Evolutionary conservation across 805 yeast species (phyloP), one percentile per base, ranked within the genome.

Genomic region (Metschnikowia amazonensis): DNA sequence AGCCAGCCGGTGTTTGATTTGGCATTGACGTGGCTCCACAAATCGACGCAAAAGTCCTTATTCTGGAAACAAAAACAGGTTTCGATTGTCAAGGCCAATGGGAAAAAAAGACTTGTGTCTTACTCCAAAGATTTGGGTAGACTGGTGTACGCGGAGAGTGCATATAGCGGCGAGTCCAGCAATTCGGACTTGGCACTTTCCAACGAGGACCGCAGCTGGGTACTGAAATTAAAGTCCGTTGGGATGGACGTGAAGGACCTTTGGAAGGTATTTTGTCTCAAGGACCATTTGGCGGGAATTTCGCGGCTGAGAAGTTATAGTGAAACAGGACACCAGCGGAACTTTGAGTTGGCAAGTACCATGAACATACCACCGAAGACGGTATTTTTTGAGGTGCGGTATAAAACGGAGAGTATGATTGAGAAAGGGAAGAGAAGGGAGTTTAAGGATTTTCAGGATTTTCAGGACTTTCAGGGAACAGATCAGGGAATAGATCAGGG

Each of bases 181-280:
- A 27, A 30, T 7, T 13, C 30, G 27, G 56, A 58, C 3, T 50
- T 61, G 5, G 64, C 72, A 0, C 53, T 85, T 21, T 81, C 88
- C 0, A 73, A 75, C 3, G 85, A 80, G 46, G 96, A 87, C 61
- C 72, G 76, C 45, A 73, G 74, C 27, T 85, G 96, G 89, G 68
- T 89, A n/a, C 78, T 78, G 30, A 80, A 83, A 50, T 67, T 92
- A 35, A 75, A 79, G 38, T 72, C 83, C 2, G 72, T 87, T n/a
- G 98, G 97, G 0, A 65, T 92, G 42, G 72, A 71, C 6, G 88
- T 81, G 8, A 72, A 70, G 6, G 95, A 89, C 36, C 55, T 87
- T 21, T 92, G 97, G 97, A 92, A 90, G 61, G 65, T 92, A 10
- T 82, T 82, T 13, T 79, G 79, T 3, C 63, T 89, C 45, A 72